phyloP scores from a whole-genome alignment of 83 land plant species.

The Picea engelmannii region DNA sequence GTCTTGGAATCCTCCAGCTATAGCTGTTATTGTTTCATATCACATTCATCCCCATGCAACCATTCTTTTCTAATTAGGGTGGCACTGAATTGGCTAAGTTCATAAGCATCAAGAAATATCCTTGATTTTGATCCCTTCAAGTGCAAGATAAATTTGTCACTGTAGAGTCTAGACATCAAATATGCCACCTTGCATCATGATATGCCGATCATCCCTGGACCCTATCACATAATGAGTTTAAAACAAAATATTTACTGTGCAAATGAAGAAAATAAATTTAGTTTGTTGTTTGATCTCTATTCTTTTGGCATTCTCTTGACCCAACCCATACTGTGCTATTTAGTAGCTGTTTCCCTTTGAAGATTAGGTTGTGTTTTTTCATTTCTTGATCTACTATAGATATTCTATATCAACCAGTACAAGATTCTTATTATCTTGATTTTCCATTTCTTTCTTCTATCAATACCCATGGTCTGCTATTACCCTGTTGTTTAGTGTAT shows the following conservation, averaged over 20 bases:
- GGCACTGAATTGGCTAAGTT: too few relatives aligned
- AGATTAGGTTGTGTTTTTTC: too few relatives aligned
- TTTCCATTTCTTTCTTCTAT: not conserved
- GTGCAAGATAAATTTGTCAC: not conserved
- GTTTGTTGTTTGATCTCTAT: not conserved
- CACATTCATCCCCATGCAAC: too few relatives aligned
- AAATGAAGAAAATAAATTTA: not conserved
- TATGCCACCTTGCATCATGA: too few relatives aligned
- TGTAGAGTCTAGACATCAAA: too few relatives aligned
- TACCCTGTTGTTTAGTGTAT: not conserved
- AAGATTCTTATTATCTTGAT: not conserved
- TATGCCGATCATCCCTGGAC: too few relatives aligned
- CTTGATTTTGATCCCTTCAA: not conserved
- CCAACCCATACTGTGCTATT: not conserved
- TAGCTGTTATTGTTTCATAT: too few relatives aligned
- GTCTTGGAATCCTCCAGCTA: too few relatives aligned
- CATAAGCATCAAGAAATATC: too few relatives aligned
- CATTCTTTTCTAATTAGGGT: too few relatives aligned
- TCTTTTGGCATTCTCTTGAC: not conserved
- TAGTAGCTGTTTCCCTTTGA: not conserved
- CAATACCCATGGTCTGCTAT: not conserved
- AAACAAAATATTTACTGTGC: not conserved
- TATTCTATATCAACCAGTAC: not conserved
- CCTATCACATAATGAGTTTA: too few relatives aligned
- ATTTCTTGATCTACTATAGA: too few relatives aligned